These are phyloP conservation scores for Cryptosporidium felis DNA, from an alignment of 169 alveolate genomes.

Conservation along the genomic window DNA sequence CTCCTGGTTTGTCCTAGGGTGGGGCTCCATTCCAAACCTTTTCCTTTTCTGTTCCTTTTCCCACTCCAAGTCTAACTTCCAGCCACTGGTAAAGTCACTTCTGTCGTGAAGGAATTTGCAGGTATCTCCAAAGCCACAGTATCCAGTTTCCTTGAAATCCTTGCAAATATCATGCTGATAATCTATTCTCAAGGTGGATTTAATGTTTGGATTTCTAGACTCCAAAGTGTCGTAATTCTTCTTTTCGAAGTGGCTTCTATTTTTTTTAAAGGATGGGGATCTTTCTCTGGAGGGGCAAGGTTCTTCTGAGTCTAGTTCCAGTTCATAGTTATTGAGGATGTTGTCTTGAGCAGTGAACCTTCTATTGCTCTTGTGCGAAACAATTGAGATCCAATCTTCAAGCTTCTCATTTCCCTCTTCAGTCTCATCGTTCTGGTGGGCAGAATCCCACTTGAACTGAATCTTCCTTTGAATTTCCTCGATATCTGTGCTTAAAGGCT, in stretches of 20 bases:
- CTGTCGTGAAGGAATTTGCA: constrained; percentile 97
- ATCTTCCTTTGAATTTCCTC: background rate
- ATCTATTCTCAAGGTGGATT: constrained; percentile 92
- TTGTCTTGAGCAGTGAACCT: constrained; percentile 2
- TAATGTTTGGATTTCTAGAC: constrained; percentile 81
- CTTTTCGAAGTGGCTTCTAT: background rate
- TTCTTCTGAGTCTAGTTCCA: background rate
- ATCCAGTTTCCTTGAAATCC: constrained; percentile 97
- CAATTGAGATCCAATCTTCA: background rate
- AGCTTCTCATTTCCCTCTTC: background rate
- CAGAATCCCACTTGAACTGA: background rate
- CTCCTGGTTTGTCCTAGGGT: constrained; percentile 12
- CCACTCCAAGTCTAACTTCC: constrained; percentile 94
- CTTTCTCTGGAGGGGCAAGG: background rate
- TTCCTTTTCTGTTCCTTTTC: constrained; percentile 84
- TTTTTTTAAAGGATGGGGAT: background rate
- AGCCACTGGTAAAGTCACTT: constrained; percentile 94
- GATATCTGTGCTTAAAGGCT: constrained; percentile 29
- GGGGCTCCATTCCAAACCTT: constrained; percentile 68
- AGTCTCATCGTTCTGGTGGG: background rate
- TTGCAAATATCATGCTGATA: constrained; percentile 96
- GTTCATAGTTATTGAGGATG: background rate
- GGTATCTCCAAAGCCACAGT: constrained; percentile 97
- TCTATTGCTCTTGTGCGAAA: background rate
- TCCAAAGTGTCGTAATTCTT: constrained; percentile 6